Conservation (phyloP, 139 green algal species). For the Chlorella sp. region DNA sequence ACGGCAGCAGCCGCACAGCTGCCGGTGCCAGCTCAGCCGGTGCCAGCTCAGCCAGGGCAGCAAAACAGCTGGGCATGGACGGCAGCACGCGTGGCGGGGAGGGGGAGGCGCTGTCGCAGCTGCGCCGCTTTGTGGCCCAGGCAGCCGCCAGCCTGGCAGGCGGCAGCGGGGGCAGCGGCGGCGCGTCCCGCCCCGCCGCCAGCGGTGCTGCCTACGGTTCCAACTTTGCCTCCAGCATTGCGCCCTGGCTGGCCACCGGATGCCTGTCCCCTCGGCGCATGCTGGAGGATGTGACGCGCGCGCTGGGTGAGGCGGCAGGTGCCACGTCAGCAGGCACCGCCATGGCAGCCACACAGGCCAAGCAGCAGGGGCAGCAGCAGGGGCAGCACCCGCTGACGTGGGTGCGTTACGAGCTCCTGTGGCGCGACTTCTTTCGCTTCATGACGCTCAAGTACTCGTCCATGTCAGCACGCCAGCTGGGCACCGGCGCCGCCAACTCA, state of each 20-base stretch:
- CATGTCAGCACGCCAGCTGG: background rate
- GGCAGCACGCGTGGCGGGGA: slow-evolving; percentile 64
- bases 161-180: background rate
- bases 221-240: slow-evolving; percentile 79
- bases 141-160: background rate
- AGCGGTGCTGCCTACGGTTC: slow-evolving; percentile 16
- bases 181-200: background rate
- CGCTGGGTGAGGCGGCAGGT: slow-evolving; percentile 7
- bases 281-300: slow-evolving; percentile 30
- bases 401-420: slow-evolving; percentile 88
- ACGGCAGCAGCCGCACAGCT: background rate
- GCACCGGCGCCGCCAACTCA: too few relatives aligned
- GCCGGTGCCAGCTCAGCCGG: background rate
- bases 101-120: slow-evolving; percentile 72
- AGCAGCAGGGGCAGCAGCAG: too few relatives aligned
- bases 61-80: background rate
- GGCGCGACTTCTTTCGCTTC: slow-evolving; percentile 86
- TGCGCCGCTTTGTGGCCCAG: slow-evolving; percentile 63
- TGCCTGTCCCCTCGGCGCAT: slow-evolving; percentile 83
- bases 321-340: background rate
- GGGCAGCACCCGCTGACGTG: slow-evolving; percentile 55
- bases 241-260: slow-evolving; percentile 83
- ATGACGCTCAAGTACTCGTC: slow-evolving; percentile 61
- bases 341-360: background rate
- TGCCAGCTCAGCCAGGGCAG: background rate